Evolutionary conservation across 768 basidiomycete species (phyloP).

Genomic region (Mycena haematopus): DNA sequence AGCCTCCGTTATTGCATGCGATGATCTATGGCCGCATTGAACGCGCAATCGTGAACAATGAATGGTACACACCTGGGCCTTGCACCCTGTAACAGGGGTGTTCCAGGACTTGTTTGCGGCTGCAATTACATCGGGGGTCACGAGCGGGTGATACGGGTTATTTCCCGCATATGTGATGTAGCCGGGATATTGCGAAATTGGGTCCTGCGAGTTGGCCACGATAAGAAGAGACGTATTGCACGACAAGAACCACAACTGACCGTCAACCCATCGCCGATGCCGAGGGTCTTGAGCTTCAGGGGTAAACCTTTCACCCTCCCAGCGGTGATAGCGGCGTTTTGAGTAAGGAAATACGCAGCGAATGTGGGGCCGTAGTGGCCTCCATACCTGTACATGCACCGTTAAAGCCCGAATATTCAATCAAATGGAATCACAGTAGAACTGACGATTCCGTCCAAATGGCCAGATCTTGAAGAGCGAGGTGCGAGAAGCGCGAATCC

Average conservation of each 20-base stretch:
- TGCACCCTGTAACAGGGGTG: slow-evolving; percentile 51
- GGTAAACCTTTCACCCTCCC: slow-evolving; percentile 51
- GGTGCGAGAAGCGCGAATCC: slow-evolving; percentile 59
- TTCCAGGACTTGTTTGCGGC: slow-evolving; percentile 52
- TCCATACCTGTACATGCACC: slow-evolving; percentile 59
- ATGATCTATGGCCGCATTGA: slow-evolving; percentile 49
- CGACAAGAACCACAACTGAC: slow-evolving; percentile 34
- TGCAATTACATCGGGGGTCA: slow-evolving; percentile 47
- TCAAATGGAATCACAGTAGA: slow-evolving; percentile 3
- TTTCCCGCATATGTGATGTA: slow-evolving; percentile 60
- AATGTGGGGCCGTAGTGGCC: slow-evolving; percentile 77
- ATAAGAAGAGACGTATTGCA: no score
- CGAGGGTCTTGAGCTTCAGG: slow-evolving; percentile 65
- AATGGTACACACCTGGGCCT: slow-evolving; percentile 57
- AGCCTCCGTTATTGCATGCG: slow-evolving; percentile 55
- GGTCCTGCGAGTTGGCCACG: slow-evolving; percentile 37
- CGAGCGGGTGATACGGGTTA: slow-evolving; percentile 64
- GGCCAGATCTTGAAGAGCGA: slow-evolving; percentile 52
- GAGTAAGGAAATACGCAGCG: slow-evolving; percentile 65
- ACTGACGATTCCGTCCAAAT: slow-evolving; percentile 70
- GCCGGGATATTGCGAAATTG: slow-evolving; percentile 61
- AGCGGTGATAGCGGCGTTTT: slow-evolving; percentile 61
- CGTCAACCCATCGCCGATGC: slow-evolving; percentile 69
- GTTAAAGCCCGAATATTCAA: not conserved
- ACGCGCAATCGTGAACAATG: no score